Conservation (phyloP, 208 protist genomes). For the Trypanosomatidae sp. region DNA sequence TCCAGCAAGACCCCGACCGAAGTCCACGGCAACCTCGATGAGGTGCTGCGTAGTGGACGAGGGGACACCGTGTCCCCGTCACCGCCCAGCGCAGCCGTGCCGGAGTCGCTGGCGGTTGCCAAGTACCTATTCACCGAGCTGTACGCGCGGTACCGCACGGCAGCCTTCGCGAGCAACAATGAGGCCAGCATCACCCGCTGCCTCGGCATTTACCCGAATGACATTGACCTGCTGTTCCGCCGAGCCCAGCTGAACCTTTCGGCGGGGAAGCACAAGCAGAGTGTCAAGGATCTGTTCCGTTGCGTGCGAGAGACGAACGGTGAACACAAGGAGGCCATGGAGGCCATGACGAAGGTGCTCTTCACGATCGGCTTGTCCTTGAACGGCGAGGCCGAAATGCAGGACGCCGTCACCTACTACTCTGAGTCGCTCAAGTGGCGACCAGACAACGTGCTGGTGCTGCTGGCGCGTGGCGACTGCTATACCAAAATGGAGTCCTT, state of each 20-base stretch:
- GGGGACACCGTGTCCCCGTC: background rate
- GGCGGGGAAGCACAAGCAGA: constrained; percentile 61
- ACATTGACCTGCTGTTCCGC: constrained; percentile 71
- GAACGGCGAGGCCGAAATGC: constrained; percentile 44
- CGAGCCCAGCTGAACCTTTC: constrained; percentile 69
- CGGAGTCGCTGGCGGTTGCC: constrained; percentile 50
- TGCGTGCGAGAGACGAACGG: constrained; percentile 85
- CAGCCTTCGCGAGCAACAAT: constrained; percentile 60
- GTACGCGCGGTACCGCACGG: constrained; percentile 71
- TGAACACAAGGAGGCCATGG: constrained; percentile 74
- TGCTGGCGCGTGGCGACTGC: constrained; percentile 85
- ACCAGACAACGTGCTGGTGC: constrained; percentile 75
- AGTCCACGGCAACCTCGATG: background rate
- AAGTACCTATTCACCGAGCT: constrained; percentile 73
- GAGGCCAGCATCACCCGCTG: constrained; percentile 78
- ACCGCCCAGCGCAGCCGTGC: background rate
- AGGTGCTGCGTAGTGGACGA: background rate
- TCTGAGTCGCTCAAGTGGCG: constrained; percentile 89
- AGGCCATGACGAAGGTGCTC: constrained; percentile 82
- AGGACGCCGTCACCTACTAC: constrained; percentile 83
- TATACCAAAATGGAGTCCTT: constrained; percentile 85
- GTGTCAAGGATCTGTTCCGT: constrained; percentile 79
- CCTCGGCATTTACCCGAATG: constrained; percentile 76
- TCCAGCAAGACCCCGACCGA: background rate
- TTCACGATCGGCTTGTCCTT: constrained; percentile 65